Conservation (phyloP, 2,329 filamentous ascomycete genomes). For the Exophiala xenobiotica region DNA sequence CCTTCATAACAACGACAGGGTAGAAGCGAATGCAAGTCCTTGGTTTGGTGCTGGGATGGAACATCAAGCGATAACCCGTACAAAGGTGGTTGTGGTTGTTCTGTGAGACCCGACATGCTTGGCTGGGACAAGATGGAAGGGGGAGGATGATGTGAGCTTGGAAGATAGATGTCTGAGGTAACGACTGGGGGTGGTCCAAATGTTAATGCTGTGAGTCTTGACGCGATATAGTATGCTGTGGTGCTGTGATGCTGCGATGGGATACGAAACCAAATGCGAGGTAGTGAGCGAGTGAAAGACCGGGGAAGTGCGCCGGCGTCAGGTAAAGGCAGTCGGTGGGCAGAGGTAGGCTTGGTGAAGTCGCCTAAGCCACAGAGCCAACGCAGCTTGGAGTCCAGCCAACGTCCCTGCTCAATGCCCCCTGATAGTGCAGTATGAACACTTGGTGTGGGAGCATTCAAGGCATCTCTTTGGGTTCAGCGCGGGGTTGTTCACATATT, state of each 20-base stretch:
- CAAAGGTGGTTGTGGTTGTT: too few species aligned
- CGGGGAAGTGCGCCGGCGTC: not conserved
- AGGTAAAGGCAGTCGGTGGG: not conserved
- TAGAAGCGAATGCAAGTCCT: too few species aligned
- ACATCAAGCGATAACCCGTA: too few species aligned
- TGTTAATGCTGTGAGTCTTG: not conserved
- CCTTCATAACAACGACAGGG: too few species aligned
- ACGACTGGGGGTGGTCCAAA: not conserved
- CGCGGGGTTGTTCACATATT: constrained; percentile 24
- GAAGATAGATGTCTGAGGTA: too few species aligned
- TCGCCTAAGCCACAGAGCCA: not conserved
- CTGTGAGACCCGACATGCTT: too few species aligned
- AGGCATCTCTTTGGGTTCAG: constrained; percentile 16
- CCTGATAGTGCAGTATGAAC: not conserved
- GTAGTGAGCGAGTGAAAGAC: not conserved
- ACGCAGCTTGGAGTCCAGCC: not conserved
- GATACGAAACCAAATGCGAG: too few species aligned
- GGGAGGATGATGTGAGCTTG: too few species aligned
- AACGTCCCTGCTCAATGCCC: not conserved
- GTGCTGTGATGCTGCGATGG: not conserved
- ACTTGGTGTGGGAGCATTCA: constrained; percentile 18
- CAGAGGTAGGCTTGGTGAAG: not conserved
- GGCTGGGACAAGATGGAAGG: too few species aligned
- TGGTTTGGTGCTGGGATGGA: too few species aligned
- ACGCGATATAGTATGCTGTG: not conserved